phyloP scores from a whole-genome alignment of 1,139 yeast genomes.

The Taphrina flavorubra region DNA sequence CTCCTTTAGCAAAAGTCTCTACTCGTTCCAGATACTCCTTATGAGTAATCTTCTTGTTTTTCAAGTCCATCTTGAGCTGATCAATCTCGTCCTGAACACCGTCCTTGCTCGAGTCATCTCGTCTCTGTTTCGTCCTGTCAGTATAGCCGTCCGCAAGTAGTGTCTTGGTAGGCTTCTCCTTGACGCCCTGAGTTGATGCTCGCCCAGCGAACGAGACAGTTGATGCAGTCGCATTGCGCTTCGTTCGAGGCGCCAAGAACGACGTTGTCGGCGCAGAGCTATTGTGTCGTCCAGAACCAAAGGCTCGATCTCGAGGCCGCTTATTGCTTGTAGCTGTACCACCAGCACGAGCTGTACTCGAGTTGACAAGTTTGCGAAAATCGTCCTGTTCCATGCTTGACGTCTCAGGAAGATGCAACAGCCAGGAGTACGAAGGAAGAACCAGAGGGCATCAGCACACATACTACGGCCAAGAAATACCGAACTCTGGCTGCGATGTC shows the following conservation, averaged over 20 bases:
- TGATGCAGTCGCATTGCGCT: neutral
- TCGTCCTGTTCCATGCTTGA: constrained; percentile 40
- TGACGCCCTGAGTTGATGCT: neutral
- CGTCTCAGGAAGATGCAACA: too few relatives aligned
- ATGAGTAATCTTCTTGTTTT: constrained; percentile 36
- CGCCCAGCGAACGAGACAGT: neutral
- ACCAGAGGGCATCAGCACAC: too few relatives aligned
- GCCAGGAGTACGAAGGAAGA: neutral
- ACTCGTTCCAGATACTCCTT: constrained; percentile 37
- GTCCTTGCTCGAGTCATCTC: constrained; percentile 9
- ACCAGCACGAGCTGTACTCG: neutral
- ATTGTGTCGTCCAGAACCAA: neutral
- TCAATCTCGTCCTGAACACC: constrained; percentile 1
- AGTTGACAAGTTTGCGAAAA: constrained; percentile 29
- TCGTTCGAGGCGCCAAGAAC: constrained; percentile 3
- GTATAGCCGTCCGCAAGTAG: constrained; percentile 26
- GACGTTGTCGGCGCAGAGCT: neutral
- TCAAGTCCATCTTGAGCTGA: constrained; percentile 23
- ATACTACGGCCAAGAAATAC: too few relatives aligned
- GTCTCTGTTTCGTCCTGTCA: constrained; percentile 11
- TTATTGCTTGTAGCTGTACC: neutral
- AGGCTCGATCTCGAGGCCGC: constrained; percentile 19
- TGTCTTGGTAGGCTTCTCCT: neutral
- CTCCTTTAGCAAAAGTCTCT: constrained; percentile 35
- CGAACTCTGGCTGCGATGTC: too few relatives aligned